phyloP scores from a whole-genome alignment of 805 yeast species.

The Komagataella mondaviorum region DNA sequence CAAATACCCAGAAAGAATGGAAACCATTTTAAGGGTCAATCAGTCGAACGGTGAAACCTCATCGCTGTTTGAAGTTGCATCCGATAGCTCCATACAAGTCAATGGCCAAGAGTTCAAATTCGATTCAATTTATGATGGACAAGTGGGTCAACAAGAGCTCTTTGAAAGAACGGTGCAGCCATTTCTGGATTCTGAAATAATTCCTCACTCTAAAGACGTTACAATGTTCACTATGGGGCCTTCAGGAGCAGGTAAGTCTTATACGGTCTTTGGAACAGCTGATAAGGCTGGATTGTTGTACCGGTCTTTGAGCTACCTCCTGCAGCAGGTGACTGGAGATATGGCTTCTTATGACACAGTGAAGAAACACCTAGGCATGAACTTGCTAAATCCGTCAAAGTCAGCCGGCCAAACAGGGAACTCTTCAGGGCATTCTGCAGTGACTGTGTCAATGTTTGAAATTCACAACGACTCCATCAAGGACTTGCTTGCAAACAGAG shows the following conservation, averaged over 20 bases:
- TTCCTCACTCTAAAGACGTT: constrained; percentile 23
- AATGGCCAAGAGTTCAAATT: not conserved
- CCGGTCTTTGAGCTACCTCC: not conserved
- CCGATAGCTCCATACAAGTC: constrained; percentile 1
- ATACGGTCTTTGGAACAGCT: constrained; percentile 19
- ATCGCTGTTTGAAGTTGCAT: constrained; percentile 13
- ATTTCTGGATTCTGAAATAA: constrained; percentile 15
- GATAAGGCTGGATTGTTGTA: not conserved
- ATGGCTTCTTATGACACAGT: constrained; percentile 1
- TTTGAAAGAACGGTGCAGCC: constrained; percentile 20
- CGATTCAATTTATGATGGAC: constrained; percentile 16
- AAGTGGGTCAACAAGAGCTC: constrained; percentile 19
- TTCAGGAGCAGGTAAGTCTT: constrained; percentile 36
- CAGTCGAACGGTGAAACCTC: constrained; percentile 1
- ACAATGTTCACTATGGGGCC: constrained; percentile 38
- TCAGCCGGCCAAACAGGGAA: not conserved
- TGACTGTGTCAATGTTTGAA: constrained; percentile 40
- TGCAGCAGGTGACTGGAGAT: not conserved
- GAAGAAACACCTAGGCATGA: constrained; percentile 1
- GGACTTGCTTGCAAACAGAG: constrained; percentile 20
- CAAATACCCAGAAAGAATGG: not conserved
- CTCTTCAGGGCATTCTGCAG: constrained; percentile 13
- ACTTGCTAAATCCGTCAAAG: not conserved
- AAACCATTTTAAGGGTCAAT: not conserved
- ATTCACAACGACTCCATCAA: constrained; percentile 31